Evolutionary conservation across 169 alveolate species (phyloP).

Genomic region (Theileria annulata): DNA sequence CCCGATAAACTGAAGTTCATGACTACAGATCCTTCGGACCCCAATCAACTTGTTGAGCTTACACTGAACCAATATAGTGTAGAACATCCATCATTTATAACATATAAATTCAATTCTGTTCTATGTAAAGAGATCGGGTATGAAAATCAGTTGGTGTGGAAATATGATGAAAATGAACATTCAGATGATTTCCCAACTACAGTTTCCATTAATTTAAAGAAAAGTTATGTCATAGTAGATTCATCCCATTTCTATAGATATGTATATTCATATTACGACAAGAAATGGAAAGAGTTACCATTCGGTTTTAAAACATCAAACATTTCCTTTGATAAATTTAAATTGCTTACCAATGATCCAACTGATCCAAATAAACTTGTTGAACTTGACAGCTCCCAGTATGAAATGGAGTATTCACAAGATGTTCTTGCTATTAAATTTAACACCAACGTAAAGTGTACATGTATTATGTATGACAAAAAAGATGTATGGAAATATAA

Average conservation of each 20-base stretch:
- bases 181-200: background rate
- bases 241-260: background rate
- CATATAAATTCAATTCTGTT: background rate
- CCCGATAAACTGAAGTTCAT: background rate
- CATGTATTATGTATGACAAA: background rate
- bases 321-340: background rate
- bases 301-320: background rate
- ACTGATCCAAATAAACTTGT: background rate
- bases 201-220: background rate
- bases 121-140: background rate
- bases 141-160: background rate
- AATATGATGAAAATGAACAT: background rate
- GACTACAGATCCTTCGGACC: background rate
- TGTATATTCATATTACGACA: background rate
- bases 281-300: background rate
- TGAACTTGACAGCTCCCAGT: background rate
- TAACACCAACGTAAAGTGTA: background rate
- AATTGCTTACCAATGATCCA: background rate
- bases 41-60: too few species aligned
- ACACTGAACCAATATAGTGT: too few species aligned
- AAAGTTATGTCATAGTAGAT: background rate
- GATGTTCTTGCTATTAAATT: background rate
- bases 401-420: background rate
- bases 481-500: background rate
- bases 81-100: background rate